Evolutionary conservation across 768 basidiomycete species (phyloP).

Genomic region (Asterophora parasitica): DNA sequence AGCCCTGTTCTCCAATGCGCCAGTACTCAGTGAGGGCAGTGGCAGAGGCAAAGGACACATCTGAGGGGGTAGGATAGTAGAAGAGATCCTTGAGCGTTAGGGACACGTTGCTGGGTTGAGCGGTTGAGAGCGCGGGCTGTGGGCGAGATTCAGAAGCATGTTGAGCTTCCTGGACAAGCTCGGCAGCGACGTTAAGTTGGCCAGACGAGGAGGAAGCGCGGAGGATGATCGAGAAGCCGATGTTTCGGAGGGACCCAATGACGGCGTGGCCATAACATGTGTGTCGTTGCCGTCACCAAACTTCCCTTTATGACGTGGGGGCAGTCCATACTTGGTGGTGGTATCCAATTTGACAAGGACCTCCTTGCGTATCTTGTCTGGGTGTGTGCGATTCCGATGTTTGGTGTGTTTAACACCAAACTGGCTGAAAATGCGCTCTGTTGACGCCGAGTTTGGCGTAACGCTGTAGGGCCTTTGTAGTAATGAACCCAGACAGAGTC

Average conservation of each 20-base stretch:
- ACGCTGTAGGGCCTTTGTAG: constrained; percentile 10
- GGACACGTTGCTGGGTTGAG: neutral
- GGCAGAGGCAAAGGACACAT: neutral
- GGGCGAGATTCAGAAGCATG: neutral
- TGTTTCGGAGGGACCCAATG: neutral
- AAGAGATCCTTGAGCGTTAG: neutral
- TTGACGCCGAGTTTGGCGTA: constrained; percentile 21
- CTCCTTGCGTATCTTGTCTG: neutral
- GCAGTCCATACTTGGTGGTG: neutral
- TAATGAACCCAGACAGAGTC: neutral
- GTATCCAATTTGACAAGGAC: neutral
- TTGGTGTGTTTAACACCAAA: constrained; percentile 24
- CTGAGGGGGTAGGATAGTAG: neutral
- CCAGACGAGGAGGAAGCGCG: neutral
- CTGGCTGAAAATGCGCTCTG: constrained; percentile 22
- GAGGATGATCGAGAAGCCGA: neutral
- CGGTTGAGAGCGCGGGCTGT: neutral
- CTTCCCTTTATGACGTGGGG: neutral
- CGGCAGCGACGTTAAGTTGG: neutral
- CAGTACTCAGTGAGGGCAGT: neutral
- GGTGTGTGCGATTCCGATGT: neutral
- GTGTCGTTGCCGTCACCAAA: neutral
- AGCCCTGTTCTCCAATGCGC: neutral
- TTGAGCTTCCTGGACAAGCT: neutral
- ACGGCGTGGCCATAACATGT: neutral